These are phyloP conservation scores for Cenchrus fungigraminus DNA, from an alignment of 176 grass and related monocot genomes.

Conservation along the genomic window DNA sequence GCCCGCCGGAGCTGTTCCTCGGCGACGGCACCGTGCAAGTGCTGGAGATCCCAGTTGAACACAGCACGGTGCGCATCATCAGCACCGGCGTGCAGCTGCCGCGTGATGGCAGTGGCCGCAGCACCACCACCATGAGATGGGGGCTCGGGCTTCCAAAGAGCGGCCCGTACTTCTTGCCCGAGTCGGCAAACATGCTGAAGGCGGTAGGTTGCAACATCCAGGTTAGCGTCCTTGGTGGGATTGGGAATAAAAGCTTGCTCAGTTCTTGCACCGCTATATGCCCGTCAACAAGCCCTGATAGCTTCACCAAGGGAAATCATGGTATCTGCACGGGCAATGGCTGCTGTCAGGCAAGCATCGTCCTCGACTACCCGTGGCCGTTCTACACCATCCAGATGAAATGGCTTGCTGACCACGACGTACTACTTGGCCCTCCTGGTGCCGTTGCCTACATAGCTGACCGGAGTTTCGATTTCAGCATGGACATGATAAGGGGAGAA, in stretches of 20 bases:
- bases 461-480: too few relatives aligned
- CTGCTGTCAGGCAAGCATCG: constrained; percentile 46
- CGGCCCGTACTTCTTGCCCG: neutral
- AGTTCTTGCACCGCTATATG: constrained; percentile 43
- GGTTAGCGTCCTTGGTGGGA: neutral
- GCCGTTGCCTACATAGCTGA: constrained; percentile 1
- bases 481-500: too few relatives aligned
- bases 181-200: constrained; percentile 12
- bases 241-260: constrained; percentile 10
- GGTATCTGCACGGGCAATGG: constrained; percentile 45
- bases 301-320: neutral
- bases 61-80: constrained; percentile 34
- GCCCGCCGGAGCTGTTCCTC: neutral
- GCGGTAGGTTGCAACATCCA: constrained; percentile 24
- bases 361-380: neutral
- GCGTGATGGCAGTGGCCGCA: neutral
- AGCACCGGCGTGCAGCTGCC: neutral
- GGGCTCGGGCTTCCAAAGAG: neutral
- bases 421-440: too few relatives aligned
- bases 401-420: too few relatives aligned
- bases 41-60: constrained; percentile 14
- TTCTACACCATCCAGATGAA: constrained; percentile 37
- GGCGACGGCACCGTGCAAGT: constrained; percentile 21
- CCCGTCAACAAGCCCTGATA: neutral
- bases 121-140: neutral